Conservation (phyloP, 352 stramenopile genomes). For the Phytophthora fragariaefolia region DNA sequence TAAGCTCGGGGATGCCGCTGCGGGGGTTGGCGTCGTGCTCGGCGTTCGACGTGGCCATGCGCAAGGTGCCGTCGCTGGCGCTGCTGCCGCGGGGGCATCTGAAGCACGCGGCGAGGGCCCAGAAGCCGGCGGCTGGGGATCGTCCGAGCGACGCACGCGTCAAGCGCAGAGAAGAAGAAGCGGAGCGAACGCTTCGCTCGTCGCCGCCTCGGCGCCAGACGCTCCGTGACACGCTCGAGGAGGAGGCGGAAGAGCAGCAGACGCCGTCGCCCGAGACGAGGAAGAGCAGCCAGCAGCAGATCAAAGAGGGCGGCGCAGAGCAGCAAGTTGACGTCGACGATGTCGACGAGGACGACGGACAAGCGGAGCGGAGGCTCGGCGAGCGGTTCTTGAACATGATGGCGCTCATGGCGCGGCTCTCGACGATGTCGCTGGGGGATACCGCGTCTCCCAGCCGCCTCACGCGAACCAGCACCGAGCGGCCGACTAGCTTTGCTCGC, state of each 20-base stretch:
- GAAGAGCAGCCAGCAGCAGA: not conserved
- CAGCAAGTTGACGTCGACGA: not conserved
- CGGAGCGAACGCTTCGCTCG: not conserved
- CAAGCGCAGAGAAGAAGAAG: not conserved
- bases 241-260: not conserved
- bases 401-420: constrained; percentile 53
- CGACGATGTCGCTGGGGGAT: constrained; percentile 27
- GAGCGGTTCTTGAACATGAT: constrained; percentile 70
- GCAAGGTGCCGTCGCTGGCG: constrained; percentile 52
- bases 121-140: constrained; percentile 17
- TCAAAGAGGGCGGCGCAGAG: constrained; percentile 3
- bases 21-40: constrained; percentile 15
- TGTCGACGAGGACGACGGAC: not conserved
- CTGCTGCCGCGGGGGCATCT: constrained; percentile 54
- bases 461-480: constrained; percentile 5
- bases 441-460: constrained; percentile 8
- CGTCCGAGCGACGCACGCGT: not conserved
- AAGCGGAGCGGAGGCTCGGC: constrained; percentile 48
- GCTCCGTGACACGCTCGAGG: constrained; percentile 8
- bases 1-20: constrained; percentile 1
- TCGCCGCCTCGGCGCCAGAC: constrained; percentile 5
- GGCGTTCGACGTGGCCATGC: constrained; percentile 31
- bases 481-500: constrained; percentile 1
- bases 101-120: constrained; percentile 14
- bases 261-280: not conserved